Base-by-base conservation (phyloP, 2,329 filamentous ascomycete genomes). In the Colletotrichum aenigma region DNA sequence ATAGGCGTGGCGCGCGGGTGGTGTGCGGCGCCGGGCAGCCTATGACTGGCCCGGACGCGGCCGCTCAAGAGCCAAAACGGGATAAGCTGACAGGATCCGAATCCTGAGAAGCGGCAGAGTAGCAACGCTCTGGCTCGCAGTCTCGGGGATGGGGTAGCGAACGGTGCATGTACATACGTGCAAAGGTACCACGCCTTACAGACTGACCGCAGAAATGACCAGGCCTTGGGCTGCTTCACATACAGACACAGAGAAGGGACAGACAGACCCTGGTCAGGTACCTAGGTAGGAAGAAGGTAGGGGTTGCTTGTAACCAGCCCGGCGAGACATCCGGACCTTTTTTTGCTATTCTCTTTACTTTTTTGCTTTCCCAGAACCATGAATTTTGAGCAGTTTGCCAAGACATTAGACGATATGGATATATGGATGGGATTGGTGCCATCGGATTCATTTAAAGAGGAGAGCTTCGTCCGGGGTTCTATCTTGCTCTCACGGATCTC, bases 81-180 rank as follows among this genome's bases (percentile, higher is more conserved):
- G 58, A 66, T 34, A 76, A 69, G 73, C 73, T 67, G 58, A 65
- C 74, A 76, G 70, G 70, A 74, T 74, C 18, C 48, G 30, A 28
- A 76, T 76, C 64, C 74, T 65, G 26, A 73, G 38, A 15, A 68
- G 70, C 74, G 70, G 74, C 56, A 76, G 64, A 68, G 73, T 75
- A 43, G 64, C 64, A 73, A 36, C 36, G 55, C 67, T 34, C 43
- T 70, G 36, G 56, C 26, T 62, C 18, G 18, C 52, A 15, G 28
- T 52, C 21, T 55, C 43, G 55, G 32, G 56, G 15, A 36, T 24
- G 34, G 48, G 32, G 36, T 71, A 52, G 68, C 55, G 55, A n/a
- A 28, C 5, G 56, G 26, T 58, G 21, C 26, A 26, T 36, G 21
- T 66, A 24, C 48, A 48, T 48, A 48, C 9, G 12, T 48, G n/a